Percentiles rank a stretch among this genome's conserved stretches.
These are phyloP conservation scores for Trichophyton rubrum DNA, from an alignment of 2,329 filamentous ascomycete species.

Conservation along the genomic window DNA sequence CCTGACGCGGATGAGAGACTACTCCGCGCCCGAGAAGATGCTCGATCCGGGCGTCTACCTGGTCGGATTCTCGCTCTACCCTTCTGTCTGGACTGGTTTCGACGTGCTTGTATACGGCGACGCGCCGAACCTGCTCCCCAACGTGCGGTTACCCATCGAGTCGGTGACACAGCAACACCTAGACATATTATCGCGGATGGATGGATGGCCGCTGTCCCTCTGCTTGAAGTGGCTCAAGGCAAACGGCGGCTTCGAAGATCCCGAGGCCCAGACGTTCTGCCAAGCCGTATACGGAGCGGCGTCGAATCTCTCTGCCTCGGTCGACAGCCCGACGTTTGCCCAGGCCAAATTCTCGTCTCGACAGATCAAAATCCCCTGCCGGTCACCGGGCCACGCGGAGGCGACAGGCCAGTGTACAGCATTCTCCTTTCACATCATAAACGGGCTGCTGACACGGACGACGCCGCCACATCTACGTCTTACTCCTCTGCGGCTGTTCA, in stretches of 20 bases:
- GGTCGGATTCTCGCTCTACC: constrained; percentile 32
- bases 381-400: constrained; percentile 11
- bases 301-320: constrained; percentile 24
- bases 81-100: constrained; percentile 45
- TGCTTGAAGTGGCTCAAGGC: constrained; percentile 27
- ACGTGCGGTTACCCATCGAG: constrained; percentile 42
- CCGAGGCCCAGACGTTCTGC: constrained; percentile 28
- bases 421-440: constrained; percentile 48
- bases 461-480: constrained; percentile 44
- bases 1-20: constrained; percentile 52
- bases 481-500: constrained; percentile 53
- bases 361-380: constrained; percentile 27
- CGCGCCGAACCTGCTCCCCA: constrained; percentile 49
- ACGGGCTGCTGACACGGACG: constrained; percentile 47
- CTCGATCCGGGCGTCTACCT: constrained; percentile 30
- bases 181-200: constrained; percentile 37
- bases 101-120: constrained; percentile 49
- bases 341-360: constrained; percentile 28
- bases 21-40: constrained; percentile 22
- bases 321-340: constrained; percentile 35
- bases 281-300: constrained; percentile 35
- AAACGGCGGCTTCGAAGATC: constrained; percentile 17
- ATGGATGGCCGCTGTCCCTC: constrained; percentile 27
- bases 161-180: constrained; percentile 44
- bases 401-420: constrained; percentile 33